Evolutionary conservation across 2,329 filamentous ascomycete genomes (phyloP).

Genomic region (Magnaporthiopsis rhizophila): DNA sequence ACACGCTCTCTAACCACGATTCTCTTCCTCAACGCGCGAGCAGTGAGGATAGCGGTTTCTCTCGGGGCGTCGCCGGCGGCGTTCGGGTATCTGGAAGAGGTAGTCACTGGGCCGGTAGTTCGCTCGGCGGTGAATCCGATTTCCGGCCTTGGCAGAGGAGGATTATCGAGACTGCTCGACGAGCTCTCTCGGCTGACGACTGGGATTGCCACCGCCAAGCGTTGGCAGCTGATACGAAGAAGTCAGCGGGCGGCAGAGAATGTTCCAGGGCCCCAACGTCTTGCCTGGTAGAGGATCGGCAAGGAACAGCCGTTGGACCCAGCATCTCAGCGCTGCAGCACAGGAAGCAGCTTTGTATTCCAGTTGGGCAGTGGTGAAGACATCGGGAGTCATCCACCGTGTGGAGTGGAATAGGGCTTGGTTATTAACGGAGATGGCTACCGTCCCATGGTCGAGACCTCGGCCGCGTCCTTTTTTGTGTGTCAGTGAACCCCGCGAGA

Average conservation of each 20-base stretch:
- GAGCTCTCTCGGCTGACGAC: background rate
- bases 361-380: background rate
- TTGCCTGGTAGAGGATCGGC: background rate
- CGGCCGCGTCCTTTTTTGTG: background rate
- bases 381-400: background rate
- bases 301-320: no score
- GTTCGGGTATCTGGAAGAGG: no score
- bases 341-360: no score
- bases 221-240: background rate
- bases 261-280: background rate
- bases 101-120: no score
- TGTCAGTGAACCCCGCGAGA: background rate
- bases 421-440: background rate
- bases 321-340: background rate
- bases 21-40: no score
- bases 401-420: no score
- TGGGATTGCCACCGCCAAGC: background rate
- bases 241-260: background rate
- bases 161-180: no score
- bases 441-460: background rate
- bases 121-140: no score
- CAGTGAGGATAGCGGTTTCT: no score
- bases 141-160: no score
- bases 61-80: no score
- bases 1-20: no score